phyloP scores from a whole-genome alignment of 352 stramenopile genomes.

The Pythium aristosporum region DNA sequence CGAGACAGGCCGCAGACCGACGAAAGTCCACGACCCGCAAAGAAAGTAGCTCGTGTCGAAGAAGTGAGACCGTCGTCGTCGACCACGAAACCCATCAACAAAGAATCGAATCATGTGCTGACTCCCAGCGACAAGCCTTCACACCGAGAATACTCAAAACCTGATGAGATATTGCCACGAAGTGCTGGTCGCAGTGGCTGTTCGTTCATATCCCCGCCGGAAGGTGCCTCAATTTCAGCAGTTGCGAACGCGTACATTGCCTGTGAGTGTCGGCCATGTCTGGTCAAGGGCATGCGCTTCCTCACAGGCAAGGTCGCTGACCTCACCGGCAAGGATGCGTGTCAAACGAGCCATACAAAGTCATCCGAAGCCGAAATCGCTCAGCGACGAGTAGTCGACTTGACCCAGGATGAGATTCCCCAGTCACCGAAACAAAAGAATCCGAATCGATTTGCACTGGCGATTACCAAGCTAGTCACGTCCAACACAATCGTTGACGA shows the following conservation, averaged over 20 bases:
- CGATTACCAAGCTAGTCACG: constrained; percentile 4
- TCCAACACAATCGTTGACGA: constrained; percentile 1
- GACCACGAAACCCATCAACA: not conserved
- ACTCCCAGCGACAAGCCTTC: too few species aligned
- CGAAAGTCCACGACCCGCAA: not conserved
- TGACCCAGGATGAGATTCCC: constrained; percentile 11
- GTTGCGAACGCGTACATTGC: constrained; percentile 9
- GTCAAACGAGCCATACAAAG: not conserved
- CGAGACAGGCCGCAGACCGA: not conserved
- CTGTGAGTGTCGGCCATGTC: constrained; percentile 19
- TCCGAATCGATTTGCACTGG: not conserved
- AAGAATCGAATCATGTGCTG: not conserved
- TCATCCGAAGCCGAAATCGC: not conserved
- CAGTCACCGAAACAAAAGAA: constrained; percentile 3
- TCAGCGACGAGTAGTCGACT: constrained; percentile 3
- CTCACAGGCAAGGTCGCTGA: constrained; percentile 4
- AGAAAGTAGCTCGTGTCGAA: not conserved
- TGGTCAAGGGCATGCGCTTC: constrained; percentile 4
- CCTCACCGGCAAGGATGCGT: not conserved
- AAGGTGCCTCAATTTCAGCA: not conserved
- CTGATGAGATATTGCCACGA: not conserved
- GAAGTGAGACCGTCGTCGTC: not conserved
- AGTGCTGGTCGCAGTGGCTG: not conserved
- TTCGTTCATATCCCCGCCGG: not conserved
- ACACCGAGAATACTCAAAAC: too few species aligned